These are phyloP conservation scores for Pseudogymnoascus sp. DNA, from an alignment of 2,329 filamentous ascomycete genomes.

Conservation along the genomic window DNA sequence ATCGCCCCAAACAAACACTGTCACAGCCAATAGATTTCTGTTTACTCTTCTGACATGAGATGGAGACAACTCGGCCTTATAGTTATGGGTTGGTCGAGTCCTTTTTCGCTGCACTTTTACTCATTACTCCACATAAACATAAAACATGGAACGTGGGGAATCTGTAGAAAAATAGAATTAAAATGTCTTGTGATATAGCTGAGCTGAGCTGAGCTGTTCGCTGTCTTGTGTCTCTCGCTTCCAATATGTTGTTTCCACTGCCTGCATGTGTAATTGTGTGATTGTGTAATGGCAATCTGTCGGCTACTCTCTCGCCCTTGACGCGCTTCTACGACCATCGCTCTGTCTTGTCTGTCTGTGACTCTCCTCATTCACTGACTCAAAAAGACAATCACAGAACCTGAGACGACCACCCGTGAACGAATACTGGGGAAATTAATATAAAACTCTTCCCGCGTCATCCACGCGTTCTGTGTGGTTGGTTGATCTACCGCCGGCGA, in stretches of 20 bases:
- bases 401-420: slow-evolving; percentile 1
- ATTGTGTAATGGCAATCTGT: slow-evolving; percentile 2
- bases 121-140: slow-evolving; percentile 2
- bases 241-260: not conserved
- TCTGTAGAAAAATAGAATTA: slow-evolving; percentile 3
- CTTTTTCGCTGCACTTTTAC: not conserved
- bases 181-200: slow-evolving; percentile 3
- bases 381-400: not conserved
- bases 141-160: slow-evolving; percentile 2
- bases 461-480: slow-evolving; percentile 4
- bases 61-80: not conserved
- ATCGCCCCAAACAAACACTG: not conserved
- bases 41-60: slow-evolving; percentile 4
- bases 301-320: not conserved
- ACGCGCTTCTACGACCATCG: slow-evolving; percentile 3
- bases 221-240: not conserved
- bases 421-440: slow-evolving; percentile 4
- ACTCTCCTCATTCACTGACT: slow-evolving; percentile 5
- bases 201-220: not conserved
- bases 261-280: not conserved
- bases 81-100: not conserved
- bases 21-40: not conserved
- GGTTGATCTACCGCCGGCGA: not conserved
- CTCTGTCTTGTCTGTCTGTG: not conserved
- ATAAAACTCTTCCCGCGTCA: slow-evolving; percentile 3